Evolutionary conservation across 345 rosid species (phyloP).

Genomic region (Turritis glabra): DNA sequence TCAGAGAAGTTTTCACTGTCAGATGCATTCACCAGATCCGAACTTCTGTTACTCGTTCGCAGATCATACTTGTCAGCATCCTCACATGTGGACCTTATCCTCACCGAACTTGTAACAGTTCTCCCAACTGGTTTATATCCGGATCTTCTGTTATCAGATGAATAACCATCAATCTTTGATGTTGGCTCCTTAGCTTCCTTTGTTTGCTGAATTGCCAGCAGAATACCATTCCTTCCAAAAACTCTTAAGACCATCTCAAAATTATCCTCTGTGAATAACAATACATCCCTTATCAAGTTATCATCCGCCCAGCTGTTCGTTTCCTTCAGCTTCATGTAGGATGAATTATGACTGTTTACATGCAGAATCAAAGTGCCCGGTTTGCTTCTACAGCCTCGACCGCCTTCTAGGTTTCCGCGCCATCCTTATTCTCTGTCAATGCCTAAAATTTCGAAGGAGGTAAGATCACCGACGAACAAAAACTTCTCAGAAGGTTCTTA

Average conservation of each 20-base stretch:
- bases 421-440: constrained; percentile 36
- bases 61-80: constrained; percentile 21
- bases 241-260: constrained; percentile 52
- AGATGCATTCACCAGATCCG: background rate
- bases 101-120: constrained; percentile 26
- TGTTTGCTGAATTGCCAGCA: constrained; percentile 21
- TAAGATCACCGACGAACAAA: constrained; percentile 54
- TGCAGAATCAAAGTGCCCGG: constrained; percentile 5
- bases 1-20: constrained; percentile 29
- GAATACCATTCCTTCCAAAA: constrained; percentile 59
- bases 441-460: constrained; percentile 44
- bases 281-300: constrained; percentile 62
- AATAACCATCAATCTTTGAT: constrained; percentile 8
- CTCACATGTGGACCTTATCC: constrained; percentile 38
- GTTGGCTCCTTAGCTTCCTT: constrained; percentile 24
- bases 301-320: constrained; percentile 61
- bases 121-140: background rate
- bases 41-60: constrained; percentile 27
- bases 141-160: background rate
- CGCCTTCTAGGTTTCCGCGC: constrained; percentile 17
- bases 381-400: constrained; percentile 26
- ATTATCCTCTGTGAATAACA: constrained; percentile 51
- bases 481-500: constrained; percentile 40
- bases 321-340: constrained; percentile 49
- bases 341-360: constrained; percentile 31